Percentiles rank a stretch among this genome's conserved stretches.
phyloP scores from a whole-genome alignment of 164 flowering plant genomes.

The Stephania yunnanensis region DNA sequence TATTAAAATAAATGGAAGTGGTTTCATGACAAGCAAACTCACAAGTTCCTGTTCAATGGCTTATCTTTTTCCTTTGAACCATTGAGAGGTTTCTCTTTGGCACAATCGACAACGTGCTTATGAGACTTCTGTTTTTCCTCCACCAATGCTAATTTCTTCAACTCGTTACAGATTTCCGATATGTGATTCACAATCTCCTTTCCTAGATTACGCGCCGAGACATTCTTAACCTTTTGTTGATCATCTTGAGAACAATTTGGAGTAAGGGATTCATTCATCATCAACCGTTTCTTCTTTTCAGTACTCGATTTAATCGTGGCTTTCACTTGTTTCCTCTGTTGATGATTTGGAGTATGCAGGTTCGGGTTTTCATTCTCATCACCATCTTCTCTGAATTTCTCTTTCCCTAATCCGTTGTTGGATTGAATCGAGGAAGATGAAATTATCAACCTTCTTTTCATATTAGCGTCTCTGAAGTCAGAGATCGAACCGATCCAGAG shows the following conservation, averaged over 20 bases:
- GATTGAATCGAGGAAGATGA: background rate
- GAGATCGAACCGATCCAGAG: background rate
- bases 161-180: conserved; percentile 66
- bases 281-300: conserved; percentile 3
- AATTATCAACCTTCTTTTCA: background rate
- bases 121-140: conserved; percentile 36
- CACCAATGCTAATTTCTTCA: conserved; percentile 62
- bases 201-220: conserved; percentile 73
- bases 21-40: conserved; percentile 27
- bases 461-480: conserved; percentile 35
- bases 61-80: conserved; percentile 24
- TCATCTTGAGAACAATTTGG: conserved; percentile 9
- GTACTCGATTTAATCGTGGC: conserved; percentile 42
- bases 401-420: conserved; percentile 1
- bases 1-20: conserved; percentile 7
- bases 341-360: conserved; percentile 17
- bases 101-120: background rate
- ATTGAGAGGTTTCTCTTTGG: conserved; percentile 4
- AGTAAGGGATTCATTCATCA: background rate
- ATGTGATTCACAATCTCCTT: conserved; percentile 46
- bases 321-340: conserved; percentile 18
- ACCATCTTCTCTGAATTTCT: conserved; percentile 29
- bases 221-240: conserved; percentile 45
- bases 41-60: conserved; percentile 39
- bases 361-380: conserved; percentile 86